A percentile compares a stretch with the other conserved stretches of the same genome.
These are phyloP conservation scores for Tagetes erecta DNA, from an alignment of 129 eudicot genomes.

Conservation along the genomic window DNA sequence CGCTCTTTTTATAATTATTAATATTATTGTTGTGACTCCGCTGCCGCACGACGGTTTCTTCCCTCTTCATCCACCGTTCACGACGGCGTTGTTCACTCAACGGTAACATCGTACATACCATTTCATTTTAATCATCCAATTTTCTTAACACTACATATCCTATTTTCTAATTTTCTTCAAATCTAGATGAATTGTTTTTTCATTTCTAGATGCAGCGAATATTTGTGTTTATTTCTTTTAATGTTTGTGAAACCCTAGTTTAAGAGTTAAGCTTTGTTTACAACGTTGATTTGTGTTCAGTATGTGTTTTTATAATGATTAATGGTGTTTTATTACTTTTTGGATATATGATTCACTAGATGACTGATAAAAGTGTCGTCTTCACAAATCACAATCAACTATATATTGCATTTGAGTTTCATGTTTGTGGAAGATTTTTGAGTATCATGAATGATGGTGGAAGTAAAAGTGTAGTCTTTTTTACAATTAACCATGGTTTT, in stretches of 20 bases:
- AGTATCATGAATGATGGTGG: neutral
- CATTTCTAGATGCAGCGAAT: conserved; percentile 2
- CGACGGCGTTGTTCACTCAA: conserved; percentile 23
- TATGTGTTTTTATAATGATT: neutral
- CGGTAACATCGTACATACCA: neutral
- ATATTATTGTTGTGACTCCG: neutral
- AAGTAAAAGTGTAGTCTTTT: neutral
- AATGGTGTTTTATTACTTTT: neutral
- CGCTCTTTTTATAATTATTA: neutral
- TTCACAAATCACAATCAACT: no score
- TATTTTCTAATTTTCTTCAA: neutral
- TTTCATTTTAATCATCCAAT: conserved; percentile 4
- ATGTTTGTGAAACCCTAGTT: conserved; percentile 25
- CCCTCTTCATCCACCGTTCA: conserved; percentile 19
- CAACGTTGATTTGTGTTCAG: neutral
- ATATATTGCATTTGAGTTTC: neutral
- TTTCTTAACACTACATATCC: neutral
- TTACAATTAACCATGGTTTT: neutral
- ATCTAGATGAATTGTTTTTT: neutral
- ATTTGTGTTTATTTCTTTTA: neutral
- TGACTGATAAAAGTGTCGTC: neutral
- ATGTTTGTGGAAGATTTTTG: conserved; percentile 6
- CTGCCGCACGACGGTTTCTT: conserved; percentile 17
- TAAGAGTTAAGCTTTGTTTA: neutral
- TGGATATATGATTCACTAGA: neutral